Evolutionary conservation across 768 basidiomycete species (phyloP).

Genomic region (Leucocoprinus sp.): DNA sequence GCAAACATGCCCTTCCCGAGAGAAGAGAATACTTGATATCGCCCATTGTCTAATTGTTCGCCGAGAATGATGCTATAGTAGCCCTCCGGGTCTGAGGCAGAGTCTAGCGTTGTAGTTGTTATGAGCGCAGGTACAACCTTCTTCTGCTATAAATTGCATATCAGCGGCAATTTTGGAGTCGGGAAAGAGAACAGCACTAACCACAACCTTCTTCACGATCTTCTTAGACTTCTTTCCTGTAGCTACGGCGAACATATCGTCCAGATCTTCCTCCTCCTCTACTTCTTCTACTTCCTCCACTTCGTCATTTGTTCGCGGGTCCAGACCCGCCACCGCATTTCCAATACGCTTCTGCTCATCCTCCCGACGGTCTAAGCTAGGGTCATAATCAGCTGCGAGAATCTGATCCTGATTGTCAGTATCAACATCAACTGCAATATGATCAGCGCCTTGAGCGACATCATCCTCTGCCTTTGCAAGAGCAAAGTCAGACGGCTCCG

Average conservation of each 20-base stretch:
- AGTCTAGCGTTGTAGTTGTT: slow-evolving; percentile 67
- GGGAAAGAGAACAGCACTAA: slow-evolving; percentile 23
- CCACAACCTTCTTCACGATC: slow-evolving; percentile 37
- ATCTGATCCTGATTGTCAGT: slow-evolving; percentile 53
- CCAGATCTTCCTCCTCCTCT: slow-evolving; percentile 76
- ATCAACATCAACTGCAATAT: slow-evolving; percentile 27
- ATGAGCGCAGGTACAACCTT: slow-evolving; percentile 57
- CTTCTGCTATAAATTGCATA: slow-evolving; percentile 19
- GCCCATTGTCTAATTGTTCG: slow-evolving; percentile 85
- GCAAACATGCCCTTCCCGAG: slow-evolving; percentile 99
- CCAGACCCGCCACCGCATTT: slow-evolving; percentile 12
- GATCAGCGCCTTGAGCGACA: slow-evolving; percentile 34
- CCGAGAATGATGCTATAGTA: slow-evolving; percentile 94
- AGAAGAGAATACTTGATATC: slow-evolving; percentile 90
- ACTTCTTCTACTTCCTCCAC: slow-evolving; percentile 50
- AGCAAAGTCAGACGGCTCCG: slow-evolving; percentile 51
- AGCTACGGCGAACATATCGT: slow-evolving; percentile 90
- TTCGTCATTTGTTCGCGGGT: slow-evolving; percentile 30
- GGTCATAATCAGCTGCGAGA: slow-evolving; percentile 89
- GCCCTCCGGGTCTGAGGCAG: slow-evolving; percentile 89
- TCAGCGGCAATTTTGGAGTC: neutral
- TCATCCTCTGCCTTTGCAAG: slow-evolving; percentile 60
- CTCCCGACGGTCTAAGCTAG: slow-evolving; percentile 67
- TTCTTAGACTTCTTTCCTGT: slow-evolving; percentile 49
- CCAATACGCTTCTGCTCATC: slow-evolving; percentile 61